These are phyloP conservation scores for Globisporangium yorkense DNA, from an alignment of 352 stramenopile species.

Conservation along the genomic window DNA sequence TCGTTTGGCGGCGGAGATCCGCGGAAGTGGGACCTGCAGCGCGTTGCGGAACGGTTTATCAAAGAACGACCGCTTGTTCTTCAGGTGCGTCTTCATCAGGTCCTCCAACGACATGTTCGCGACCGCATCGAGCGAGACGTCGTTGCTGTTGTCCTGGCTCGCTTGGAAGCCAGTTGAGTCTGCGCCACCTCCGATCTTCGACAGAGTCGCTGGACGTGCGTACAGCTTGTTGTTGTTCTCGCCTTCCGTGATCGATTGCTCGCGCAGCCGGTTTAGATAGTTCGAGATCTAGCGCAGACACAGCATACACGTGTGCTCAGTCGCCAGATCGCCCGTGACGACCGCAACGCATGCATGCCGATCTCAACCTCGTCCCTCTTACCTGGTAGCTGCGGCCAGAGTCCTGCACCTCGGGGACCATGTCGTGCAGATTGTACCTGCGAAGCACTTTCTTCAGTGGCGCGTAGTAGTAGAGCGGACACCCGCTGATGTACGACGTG, in stretches of 20 bases:
- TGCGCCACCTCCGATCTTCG: constrained; percentile 12
- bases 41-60: constrained; percentile 31
- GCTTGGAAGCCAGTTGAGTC: constrained; percentile 32
- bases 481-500: constrained; percentile 65
- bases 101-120: constrained; percentile 62
- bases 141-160: constrained; percentile 19
- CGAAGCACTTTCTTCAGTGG: constrained; percentile 77
- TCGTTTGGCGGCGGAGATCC: constrained; percentile 14
- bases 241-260: constrained; percentile 68
- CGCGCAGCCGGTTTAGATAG: constrained; percentile 63
- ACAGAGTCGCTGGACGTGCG: constrained; percentile 18
- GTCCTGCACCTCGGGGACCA: constrained; percentile 81
- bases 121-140: constrained; percentile 47
- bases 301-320: background rate
- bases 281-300: constrained; percentile 42
- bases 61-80: constrained; percentile 50
- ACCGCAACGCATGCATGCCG: background rate
- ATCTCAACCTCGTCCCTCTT: background rate
- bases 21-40: constrained; percentile 31
- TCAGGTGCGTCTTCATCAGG: constrained; percentile 40
- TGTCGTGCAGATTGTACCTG: constrained; percentile 87
- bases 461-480: constrained; percentile 78
- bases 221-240: constrained; percentile 81
- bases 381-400: constrained; percentile 77
- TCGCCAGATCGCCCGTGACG: background rate